These are phyloP conservation scores for Trametes pubescens DNA, from an alignment of 1,284 basidiomycete species.

Conservation along the genomic window DNA sequence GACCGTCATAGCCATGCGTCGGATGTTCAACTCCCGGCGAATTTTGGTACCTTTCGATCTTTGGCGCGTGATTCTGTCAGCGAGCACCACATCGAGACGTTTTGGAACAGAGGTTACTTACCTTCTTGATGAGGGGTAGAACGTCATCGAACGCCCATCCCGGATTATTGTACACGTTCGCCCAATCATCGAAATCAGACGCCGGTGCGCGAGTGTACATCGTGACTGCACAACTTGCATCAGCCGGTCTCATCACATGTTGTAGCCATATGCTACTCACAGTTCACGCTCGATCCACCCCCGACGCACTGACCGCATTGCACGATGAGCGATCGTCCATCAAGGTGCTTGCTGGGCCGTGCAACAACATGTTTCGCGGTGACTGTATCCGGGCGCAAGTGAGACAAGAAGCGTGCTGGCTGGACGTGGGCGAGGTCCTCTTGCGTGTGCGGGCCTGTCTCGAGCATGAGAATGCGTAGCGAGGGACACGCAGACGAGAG, in stretches of 20 bases:
- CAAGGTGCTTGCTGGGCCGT: constrained; percentile 46
- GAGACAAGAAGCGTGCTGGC: constrained; percentile 43
- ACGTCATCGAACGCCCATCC: constrained; percentile 61
- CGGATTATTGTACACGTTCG: constrained; percentile 51
- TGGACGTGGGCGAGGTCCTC: constrained; percentile 42
- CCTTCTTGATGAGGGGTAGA: constrained; percentile 47
- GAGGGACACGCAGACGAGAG: constrained; percentile 51
- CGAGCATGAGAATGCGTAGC: constrained; percentile 51
- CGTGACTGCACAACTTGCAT: constrained; percentile 35
- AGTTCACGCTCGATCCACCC: constrained; percentile 65
- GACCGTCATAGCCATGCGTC: constrained; percentile 38
- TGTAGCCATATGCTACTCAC: constrained; percentile 39
- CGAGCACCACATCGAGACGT: no score
- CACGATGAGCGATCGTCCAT: constrained; percentile 51
- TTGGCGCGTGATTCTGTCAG: no score
- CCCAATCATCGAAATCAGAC: constrained; percentile 67
- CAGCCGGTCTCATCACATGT: background rate
- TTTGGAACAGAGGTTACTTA: background rate
- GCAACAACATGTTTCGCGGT: constrained; percentile 30
- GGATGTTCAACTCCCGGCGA: constrained; percentile 5
- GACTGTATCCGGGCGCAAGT: constrained; percentile 37
- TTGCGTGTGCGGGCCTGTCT: constrained; percentile 48
- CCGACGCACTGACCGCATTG: constrained; percentile 56
- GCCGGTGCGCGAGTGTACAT: constrained; percentile 59
- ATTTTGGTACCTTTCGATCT: constrained; percentile 33